A percentile compares a stretch with the other conserved stretches of the same genome.
These are phyloP conservation scores for Pseudocercospora musae DNA, from an alignment of 2,329 filamentous ascomycete species.

Conservation along the genomic window DNA sequence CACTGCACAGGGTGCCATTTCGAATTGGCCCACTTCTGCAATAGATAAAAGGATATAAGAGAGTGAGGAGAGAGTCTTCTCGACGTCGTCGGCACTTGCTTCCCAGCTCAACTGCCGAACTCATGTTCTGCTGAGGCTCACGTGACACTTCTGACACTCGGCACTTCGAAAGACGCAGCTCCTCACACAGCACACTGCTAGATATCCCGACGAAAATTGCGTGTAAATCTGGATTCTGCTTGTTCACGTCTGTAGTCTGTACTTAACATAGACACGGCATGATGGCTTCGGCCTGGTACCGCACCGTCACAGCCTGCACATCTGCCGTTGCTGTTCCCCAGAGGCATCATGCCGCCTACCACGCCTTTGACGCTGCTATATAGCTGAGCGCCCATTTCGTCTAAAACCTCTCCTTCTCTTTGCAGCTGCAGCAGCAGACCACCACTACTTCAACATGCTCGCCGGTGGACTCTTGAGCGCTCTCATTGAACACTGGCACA, in stretches of 20 bases:
- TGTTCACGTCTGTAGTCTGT: background rate
- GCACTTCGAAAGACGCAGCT: background rate
- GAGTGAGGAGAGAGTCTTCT: background rate
- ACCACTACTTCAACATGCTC: slow-evolving; percentile 30
- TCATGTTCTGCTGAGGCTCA: background rate
- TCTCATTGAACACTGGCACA: slow-evolving; percentile 41
- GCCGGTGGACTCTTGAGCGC: slow-evolving; percentile 28
- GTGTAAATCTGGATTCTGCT: background rate
- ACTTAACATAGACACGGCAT: background rate
- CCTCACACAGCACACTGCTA: background rate
- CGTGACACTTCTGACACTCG: background rate
- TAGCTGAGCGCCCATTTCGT: background rate
- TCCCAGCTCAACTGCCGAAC: background rate
- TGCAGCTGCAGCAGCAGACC: no score
- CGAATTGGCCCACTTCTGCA: background rate
- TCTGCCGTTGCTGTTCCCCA: background rate
- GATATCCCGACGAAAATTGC: background rate
- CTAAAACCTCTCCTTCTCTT: background rate
- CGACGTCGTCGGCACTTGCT: background rate
- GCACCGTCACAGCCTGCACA: background rate
- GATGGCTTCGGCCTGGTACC: background rate
- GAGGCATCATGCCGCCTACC: background rate
- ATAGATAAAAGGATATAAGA: background rate
- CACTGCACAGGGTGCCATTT: background rate
- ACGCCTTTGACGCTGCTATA: background rate